Evolutionary conservation across 371 early-diverging fungal genomes (phyloP).

Genomic region (Zopfochytrium polystomum): DNA sequence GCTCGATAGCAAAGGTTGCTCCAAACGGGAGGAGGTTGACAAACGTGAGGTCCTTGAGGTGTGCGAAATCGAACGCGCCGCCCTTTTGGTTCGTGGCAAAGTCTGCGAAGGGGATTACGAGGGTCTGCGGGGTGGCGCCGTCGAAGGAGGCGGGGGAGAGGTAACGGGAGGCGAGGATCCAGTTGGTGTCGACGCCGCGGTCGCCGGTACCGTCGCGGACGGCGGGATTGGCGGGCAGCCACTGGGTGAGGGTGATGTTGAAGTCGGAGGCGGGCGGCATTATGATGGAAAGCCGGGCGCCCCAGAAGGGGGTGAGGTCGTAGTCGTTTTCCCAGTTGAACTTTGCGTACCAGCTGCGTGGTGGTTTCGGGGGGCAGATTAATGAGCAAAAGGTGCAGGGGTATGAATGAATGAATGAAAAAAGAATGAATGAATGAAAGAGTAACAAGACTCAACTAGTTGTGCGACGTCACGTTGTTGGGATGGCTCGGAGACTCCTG

Average conservation of each 20-base stretch:
- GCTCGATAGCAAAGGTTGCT: constrained; percentile 8
- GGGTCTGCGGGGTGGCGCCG: constrained; percentile 28
- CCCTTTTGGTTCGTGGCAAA: constrained; percentile 28
- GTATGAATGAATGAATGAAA: too few species aligned
- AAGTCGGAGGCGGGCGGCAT: constrained; percentile 32
- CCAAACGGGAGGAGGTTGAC: constrained; percentile 29
- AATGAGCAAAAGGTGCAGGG: too few species aligned
- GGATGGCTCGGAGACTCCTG: constrained; percentile 14
- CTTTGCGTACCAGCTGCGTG: constrained; percentile 26
- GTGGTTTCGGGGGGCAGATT: too few species aligned
- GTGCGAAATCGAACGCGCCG: constrained; percentile 27
- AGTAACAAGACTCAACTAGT: constrained; percentile 13
- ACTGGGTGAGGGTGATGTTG: constrained; percentile 40
- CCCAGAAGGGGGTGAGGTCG: constrained; percentile 30
- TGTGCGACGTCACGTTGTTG: constrained; percentile 4
- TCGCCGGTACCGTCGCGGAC: too few species aligned
- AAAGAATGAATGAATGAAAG: background rate
- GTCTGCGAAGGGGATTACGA: constrained; percentile 28
- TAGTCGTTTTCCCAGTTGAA: constrained; percentile 31
- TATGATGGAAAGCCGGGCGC: constrained; percentile 27
- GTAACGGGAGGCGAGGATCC: constrained; percentile 29
- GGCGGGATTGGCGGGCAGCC: constrained; percentile 18
- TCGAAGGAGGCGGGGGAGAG: constrained; percentile 33
- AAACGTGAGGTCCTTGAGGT: constrained; percentile 40
- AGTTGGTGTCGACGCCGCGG: constrained; percentile 15